Evolutionary conservation across 495 filamentous ascomycete species (phyloP), one percentile per base, ranked within the genome.

Genomic region (Articulospora tetracladia): DNA sequence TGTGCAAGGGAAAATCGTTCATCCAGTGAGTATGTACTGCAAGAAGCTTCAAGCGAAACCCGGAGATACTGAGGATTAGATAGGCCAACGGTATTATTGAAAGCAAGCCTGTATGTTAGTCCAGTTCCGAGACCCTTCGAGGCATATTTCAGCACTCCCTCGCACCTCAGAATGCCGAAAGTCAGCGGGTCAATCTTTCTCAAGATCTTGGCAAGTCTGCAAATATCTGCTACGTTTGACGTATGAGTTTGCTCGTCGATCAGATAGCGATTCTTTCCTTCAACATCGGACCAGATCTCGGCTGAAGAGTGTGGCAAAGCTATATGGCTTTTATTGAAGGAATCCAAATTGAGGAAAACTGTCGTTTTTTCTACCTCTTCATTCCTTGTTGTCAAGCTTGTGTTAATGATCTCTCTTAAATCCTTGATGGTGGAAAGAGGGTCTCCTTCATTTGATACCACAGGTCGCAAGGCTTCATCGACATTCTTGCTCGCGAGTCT

Each of bases 111-210:
- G 53, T 71, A 66, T 24, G 36, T 10, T 10, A 23, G n/a, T 28
- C 11, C 22, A 23, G n/a, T 39, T 13, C 46, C 36, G 23, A 15
- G 4, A 27, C 28, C 47, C 26, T 1, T 1, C 22, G 26, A 27
- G 2, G 39, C 13, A 20, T 15, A n/a, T 41, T 58, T 58, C 24
- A 75, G 60, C 17, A 75, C 66, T 12, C 81, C 81, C 34, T 70
- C 66, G 62, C 81, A 83, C 13, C 63, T 54, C 11, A 84, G 72
- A 39, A 84, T 72, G 24, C 80, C 77, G 51, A 83, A 83, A 2
- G 68, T 68, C 1, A 66, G n/a, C 0, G 80, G 72, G 30, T 79
- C 70, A 13, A 60, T 63, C 3, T 72, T 53, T 17, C 62, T 53
- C 0, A 84, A 70, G 20, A 66, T 72, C 4, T 58, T 55, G 4